Conservation (phyloP, 345 rosid species). For the Reutealis trisperma region DNA sequence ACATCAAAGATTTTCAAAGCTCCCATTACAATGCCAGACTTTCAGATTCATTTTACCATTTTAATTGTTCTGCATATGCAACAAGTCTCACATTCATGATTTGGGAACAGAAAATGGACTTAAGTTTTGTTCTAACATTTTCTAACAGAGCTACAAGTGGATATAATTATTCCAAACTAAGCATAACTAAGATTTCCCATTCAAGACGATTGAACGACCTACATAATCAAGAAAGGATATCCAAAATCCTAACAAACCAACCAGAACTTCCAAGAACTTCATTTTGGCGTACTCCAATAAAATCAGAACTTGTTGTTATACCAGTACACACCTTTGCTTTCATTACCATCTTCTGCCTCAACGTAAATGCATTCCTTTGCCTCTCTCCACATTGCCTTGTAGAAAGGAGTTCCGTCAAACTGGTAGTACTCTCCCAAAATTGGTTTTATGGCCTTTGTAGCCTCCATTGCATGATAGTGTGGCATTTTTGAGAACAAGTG, state of each 20-base stretch:
- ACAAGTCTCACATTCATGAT: no score
- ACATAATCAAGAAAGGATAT: background rate
- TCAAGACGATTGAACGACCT: background rate
- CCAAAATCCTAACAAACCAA: background rate
- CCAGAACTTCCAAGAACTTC: background rate
- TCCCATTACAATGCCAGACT: no score
- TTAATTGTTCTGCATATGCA: no score
- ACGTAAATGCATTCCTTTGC: conserved; percentile 34
- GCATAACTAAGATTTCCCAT: conserved; percentile 1
- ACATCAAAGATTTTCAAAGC: no score
- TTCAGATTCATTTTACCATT: no score
- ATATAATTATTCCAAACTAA: background rate
- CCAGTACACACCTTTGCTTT: conserved; percentile 33
- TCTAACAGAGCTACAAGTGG: no score
- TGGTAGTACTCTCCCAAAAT: conserved; percentile 34
- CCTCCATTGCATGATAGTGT: conserved; percentile 42
- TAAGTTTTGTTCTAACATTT: no score
- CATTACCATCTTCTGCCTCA: conserved; percentile 22
- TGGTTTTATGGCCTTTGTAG: conserved; percentile 27
- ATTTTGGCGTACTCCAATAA: background rate
- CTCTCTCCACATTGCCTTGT: conserved; percentile 38
- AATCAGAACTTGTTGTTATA: conserved; percentile 27
- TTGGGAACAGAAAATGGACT: no score
- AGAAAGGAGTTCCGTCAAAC: conserved; percentile 26
- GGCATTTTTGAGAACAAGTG: conserved; percentile 39